Evolutionary conservation across 768 basidiomycete genomes (phyloP).

Genomic region (Mycena galopus): DNA sequence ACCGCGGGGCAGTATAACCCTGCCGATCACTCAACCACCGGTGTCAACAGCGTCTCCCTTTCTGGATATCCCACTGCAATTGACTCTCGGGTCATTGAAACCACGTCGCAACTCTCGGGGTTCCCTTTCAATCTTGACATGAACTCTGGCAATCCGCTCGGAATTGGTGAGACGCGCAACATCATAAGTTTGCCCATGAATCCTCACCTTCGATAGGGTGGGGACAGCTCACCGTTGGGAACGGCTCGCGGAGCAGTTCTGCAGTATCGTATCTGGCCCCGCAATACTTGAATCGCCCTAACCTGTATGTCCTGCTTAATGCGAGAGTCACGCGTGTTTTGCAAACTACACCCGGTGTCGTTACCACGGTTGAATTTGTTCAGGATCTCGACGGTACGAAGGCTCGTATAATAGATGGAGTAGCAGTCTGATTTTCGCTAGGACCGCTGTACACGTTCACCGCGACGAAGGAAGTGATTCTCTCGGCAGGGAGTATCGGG

Average conservation of each 20-base stretch:
- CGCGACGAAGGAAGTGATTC: conserved; percentile 46
- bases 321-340: conserved; percentile 40
- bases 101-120: conserved; percentile 36
- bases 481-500: conserved; percentile 45
- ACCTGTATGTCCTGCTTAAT: conserved; percentile 32
- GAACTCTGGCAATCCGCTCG: conserved; percentile 27
- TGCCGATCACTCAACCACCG: conserved; percentile 40
- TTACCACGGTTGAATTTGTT: conserved; percentile 15
- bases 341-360: background rate
- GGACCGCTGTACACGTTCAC: conserved; percentile 22
- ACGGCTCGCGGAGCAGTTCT: conserved; percentile 44
- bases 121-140: conserved; percentile 35
- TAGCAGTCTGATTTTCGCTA: background rate
- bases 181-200: background rate
- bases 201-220: conserved; percentile 30
- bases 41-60: conserved; percentile 39
- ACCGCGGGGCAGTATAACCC: conserved; percentile 44
- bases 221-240: conserved; percentile 37
- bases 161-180: conserved; percentile 12
- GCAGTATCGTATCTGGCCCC: conserved; percentile 41
- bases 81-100: conserved; percentile 40
- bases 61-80: conserved; percentile 37
- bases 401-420: too few relatives aligned
- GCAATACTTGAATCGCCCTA: background rate
- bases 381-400: background rate